Conservation (phyloP, 306 rosid species). For the Styphnolobium japonicum region DNA sequence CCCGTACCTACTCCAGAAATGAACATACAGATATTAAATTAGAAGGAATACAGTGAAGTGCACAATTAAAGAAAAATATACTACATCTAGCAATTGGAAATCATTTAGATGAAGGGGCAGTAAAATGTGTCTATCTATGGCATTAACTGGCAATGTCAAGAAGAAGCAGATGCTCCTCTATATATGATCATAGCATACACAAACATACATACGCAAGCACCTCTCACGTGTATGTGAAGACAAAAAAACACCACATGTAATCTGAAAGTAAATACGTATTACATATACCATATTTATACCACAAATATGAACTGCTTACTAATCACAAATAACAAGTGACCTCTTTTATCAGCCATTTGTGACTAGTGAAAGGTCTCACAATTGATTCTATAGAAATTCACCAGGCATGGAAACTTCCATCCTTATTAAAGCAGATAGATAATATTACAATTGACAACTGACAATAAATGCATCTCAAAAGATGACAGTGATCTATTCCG, state of each 20-base stretch:
- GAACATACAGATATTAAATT: not conserved
- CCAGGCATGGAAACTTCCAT: not conserved
- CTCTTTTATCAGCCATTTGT: not conserved
- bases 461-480: not conserved
- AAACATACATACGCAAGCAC: not conserved
- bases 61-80: not conserved
- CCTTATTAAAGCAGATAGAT: not conserved
- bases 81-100: not conserved
- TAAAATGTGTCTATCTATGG: not conserved
- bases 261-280: not conserved
- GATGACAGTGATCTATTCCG: not conserved
- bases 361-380: not conserved
- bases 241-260: not conserved
- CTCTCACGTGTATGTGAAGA: not conserved
- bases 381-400: not conserved
- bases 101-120: not conserved
- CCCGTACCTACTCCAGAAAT: slow-evolving; percentile 65
- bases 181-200: not conserved
- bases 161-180: not conserved
- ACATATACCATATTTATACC: not conserved
- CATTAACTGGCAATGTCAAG: not conserved
- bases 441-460: not conserved
- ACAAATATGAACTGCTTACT: not conserved
- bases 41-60: not conserved
- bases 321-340: not conserved